Evolutionary conservation across 225 moss, liverwort and hornwort genomes (phyloP).

Genomic region (Bryoerythrophyllum caledonicum): DNA sequence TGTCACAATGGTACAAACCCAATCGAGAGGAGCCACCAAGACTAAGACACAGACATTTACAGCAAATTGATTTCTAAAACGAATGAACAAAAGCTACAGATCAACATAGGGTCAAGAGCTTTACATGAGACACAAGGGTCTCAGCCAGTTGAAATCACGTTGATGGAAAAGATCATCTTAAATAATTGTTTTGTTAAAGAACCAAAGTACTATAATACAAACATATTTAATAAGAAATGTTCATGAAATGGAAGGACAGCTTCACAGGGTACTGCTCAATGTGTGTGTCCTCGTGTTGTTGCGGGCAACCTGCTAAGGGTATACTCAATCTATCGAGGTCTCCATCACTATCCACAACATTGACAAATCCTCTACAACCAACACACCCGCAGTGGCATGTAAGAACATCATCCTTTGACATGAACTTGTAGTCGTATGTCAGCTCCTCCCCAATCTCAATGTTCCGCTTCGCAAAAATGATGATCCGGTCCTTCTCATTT

Average conservation of each 20-base stretch:
- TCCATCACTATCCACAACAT: constrained; percentile 71
- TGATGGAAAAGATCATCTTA: neutral
- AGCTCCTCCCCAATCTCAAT: constrained; percentile 78
- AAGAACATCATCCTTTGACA: constrained; percentile 89
- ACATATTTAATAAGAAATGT: no score
- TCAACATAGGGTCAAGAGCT: no score
- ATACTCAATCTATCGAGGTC: constrained; percentile 67
- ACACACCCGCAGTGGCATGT: constrained; percentile 93
- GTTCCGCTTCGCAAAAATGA: constrained; percentile 90
- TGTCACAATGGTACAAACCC: constrained; percentile 13
- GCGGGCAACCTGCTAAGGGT: constrained; percentile 55
- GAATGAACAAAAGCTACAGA: no score
- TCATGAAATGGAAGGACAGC: constrained; percentile 3
- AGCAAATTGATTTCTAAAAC: neutral
- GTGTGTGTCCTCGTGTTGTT: constrained; percentile 59
- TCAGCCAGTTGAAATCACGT: constrained; percentile 26
- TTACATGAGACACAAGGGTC: constrained; percentile 30
- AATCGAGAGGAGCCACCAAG: constrained; percentile 6
- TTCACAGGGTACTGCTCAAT: constrained; percentile 15
- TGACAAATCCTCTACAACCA: constrained; percentile 95
- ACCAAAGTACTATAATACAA: no score
- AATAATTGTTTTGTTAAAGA: no score
- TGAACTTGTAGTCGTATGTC: constrained; percentile 96
- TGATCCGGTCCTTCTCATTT: constrained; percentile 91
- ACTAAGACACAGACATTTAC: constrained; percentile 13